Evolutionary conservation across 352 stramenopile genomes (phyloP), one percentile per base, ranked within the genome.

Genomic region (Pythium monospermum): DNA sequence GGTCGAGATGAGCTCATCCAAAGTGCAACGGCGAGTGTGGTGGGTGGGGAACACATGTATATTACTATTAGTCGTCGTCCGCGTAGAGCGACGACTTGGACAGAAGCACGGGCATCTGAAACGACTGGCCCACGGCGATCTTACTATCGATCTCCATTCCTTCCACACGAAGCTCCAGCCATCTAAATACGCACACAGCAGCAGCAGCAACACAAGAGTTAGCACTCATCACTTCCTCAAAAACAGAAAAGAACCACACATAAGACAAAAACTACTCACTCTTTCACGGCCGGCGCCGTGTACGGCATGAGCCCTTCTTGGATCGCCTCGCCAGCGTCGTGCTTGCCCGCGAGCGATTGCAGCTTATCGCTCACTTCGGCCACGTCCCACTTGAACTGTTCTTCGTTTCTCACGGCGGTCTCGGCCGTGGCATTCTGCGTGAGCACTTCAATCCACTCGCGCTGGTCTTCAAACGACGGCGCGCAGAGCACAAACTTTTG

Each of bases 11-110:
- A n/a, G n/a, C n/a, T n/a, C n/a, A n/a, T n/a, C n/a, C n/a, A n/a
- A n/a, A n/a, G n/a, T n/a, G n/a, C n/a, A n/a, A n/a, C n/a, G n/a
- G n/a, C n/a, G n/a, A n/a, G n/a, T n/a, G n/a, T n/a, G n/a, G n/a
- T 18, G 4, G 18, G 46, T n/a, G 21, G 37, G 18, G 23, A 52
- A n/a, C 12, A 26, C 23, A 49, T 38, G n/a, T n/a, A 23, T 51
- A 31, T 41, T 18, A 37, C 11, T 22, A 51, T 65, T 85, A 94
- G 49, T 92, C 82, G 57, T 92, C 83, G 47, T 94, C 83, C 4
- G 77, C 77, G 53, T 94, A 94, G 40, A 91, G 48, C 25, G 82
- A 92, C 28, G 83, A 91, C 65, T 94, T 94, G 57, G 82, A 91
- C 27, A 94, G 52, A 27, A 94, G 71, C 46, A 91, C 76, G 28